Evolutionary conservation across 1,284 basidiomycete genomes (phyloP).

Genomic region (Salmacisia buchloeana): DNA sequence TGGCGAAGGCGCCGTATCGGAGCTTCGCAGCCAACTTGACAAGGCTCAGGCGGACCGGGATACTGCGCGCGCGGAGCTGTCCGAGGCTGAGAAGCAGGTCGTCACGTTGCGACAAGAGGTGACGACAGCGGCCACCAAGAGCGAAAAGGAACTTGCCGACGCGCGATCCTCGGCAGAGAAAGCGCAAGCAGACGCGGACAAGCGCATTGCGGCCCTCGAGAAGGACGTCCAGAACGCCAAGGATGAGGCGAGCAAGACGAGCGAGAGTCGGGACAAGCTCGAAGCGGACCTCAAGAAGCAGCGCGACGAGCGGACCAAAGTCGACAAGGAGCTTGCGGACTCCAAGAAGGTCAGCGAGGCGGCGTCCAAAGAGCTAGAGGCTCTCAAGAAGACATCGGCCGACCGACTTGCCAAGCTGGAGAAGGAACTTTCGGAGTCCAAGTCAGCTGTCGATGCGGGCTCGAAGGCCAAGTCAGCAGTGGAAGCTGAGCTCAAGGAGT

Average conservation of each 20-base stretch:
- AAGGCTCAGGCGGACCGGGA: background rate
- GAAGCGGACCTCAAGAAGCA: background rate
- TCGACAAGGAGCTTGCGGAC: background rate
- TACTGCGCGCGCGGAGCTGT: background rate
- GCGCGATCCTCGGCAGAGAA: constrained; percentile 11
- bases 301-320: background rate
- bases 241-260: constrained; percentile 10
- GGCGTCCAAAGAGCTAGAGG: background rate
- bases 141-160: constrained; percentile 14
- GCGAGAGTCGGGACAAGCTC: constrained; percentile 8
- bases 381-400: background rate
- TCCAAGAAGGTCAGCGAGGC: background rate
- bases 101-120: constrained; percentile 16
- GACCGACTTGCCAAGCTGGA: background rate
- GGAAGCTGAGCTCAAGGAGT: constrained; percentile 22
- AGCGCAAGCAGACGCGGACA: constrained; percentile 15
- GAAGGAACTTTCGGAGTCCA: constrained; percentile 1
- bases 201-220: constrained; percentile 9
- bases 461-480: constrained; percentile 13
- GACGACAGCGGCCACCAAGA: constrained; percentile 13
- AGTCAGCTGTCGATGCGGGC: constrained; percentile 5
- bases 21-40: background rate
- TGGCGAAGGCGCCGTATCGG: background rate
- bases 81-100: constrained; percentile 12
- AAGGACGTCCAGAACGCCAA: background rate